Evolutionary conservation across 225 moss, liverwort and hornwort species (phyloP).

Genomic region (Thuidium tamariscinum): DNA sequence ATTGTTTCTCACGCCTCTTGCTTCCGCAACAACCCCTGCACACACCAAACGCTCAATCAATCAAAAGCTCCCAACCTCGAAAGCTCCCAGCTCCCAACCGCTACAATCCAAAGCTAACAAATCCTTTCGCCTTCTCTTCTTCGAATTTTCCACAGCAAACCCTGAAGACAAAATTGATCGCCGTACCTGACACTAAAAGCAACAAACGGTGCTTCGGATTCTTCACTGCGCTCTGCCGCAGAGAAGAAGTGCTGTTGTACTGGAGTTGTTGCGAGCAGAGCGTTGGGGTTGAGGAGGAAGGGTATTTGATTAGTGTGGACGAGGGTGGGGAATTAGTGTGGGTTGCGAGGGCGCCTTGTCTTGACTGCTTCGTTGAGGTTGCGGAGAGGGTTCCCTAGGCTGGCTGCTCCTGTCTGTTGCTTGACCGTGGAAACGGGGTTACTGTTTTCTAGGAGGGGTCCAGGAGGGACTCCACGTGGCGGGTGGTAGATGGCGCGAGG

Average conservation of each 20-base stretch:
- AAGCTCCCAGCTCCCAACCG: background rate
- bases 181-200: background rate
- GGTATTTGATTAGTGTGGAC: background rate
- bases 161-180: background rate
- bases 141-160: background rate
- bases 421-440: background rate
- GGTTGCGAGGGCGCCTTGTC: background rate
- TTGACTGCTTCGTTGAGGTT: conserved; percentile 1
- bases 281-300: background rate
- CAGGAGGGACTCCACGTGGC: background rate
- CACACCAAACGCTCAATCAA: background rate
- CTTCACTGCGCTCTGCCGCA: background rate
- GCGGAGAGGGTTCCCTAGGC: background rate
- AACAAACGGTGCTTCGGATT: background rate
- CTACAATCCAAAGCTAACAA: background rate
- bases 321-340: background rate
- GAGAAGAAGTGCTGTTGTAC: background rate
- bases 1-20: background rate
- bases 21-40: background rate
- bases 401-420: background rate
- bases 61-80: background rate
- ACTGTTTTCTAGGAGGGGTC: background rate
- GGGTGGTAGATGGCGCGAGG: background rate
- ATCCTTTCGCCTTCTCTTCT: background rate
- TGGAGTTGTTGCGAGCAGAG: background rate